phyloP scores from a whole-genome alignment of 2,329 filamentous ascomycete genomes.

The Raffaelea albimanens region DNA sequence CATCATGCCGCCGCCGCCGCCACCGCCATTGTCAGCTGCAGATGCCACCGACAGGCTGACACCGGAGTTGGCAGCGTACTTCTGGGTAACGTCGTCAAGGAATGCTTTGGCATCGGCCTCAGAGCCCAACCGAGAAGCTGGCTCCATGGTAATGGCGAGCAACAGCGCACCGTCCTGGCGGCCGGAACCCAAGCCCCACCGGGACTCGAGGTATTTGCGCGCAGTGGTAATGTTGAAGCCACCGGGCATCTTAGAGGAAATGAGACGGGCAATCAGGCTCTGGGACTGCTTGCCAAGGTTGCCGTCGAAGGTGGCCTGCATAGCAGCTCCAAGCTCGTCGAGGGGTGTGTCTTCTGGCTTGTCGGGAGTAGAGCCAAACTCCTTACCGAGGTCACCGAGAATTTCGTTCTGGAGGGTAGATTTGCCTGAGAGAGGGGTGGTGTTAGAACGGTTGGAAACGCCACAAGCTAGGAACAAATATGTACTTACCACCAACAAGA shows the following conservation, averaged over 20 bases:
- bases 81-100: slow-evolving; percentile 79
- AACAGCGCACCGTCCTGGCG: slow-evolving; percentile 87
- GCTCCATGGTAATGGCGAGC: slow-evolving; percentile 87
- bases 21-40: slow-evolving; percentile 62
- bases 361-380: slow-evolving; percentile 95
- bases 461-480: too few relatives aligned
- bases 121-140: slow-evolving; percentile 74
- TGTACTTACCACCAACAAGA: slow-evolving; percentile 79
- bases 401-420: slow-evolving; percentile 99
- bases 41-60: slow-evolving; percentile 73
- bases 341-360: slow-evolving; percentile 97
- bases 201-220: slow-evolving; percentile 87
- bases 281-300: slow-evolving; percentile 95
- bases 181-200: slow-evolving; percentile 80
- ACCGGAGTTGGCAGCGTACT: slow-evolving; percentile 77
- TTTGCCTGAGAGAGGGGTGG: slow-evolving; percentile 58
- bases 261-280: slow-evolving; percentile 84
- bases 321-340: slow-evolving; percentile 86
- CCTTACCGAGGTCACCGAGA: slow-evolving; percentile 91
- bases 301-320: slow-evolving; percentile 98
- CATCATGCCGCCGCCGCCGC: slow-evolving; percentile 84
- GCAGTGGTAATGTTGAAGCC: slow-evolving; percentile 98
- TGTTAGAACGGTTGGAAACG: too few relatives aligned
- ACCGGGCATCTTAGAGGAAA: slow-evolving; percentile 98
- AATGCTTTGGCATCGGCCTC: slow-evolving; percentile 88